Percentiles rank a stretch among this genome's conserved stretches.
These are phyloP conservation scores for Pelargonium nanum DNA, from an alignment of 345 rosid genomes.

Conservation along the genomic window DNA sequence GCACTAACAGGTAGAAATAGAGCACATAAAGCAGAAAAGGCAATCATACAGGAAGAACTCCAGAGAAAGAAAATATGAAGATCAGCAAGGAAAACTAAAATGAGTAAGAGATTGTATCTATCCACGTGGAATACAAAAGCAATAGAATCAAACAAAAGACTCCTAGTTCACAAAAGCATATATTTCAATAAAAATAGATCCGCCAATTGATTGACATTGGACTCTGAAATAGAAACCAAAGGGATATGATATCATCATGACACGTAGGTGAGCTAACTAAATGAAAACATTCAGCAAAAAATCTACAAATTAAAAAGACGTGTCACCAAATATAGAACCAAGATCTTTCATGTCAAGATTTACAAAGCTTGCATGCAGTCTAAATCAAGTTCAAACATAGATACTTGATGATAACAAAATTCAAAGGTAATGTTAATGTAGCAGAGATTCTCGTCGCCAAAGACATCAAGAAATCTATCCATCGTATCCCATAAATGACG, in stretches of 20 bases:
- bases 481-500: neutral
- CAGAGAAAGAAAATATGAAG: neutral
- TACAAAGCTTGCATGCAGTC: neutral
- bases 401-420: neutral
- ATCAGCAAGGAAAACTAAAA: neutral
- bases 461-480: neutral
- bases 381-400: neutral
- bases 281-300: neutral
- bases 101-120: neutral
- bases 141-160: neutral
- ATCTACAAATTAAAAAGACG: neutral
- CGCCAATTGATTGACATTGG: too few species aligned
- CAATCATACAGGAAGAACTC: neutral
- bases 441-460: neutral
- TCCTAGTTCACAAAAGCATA: too few species aligned
- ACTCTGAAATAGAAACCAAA: too few species aligned
- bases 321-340: neutral
- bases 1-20: neutral
- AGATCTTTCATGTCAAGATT: neutral
- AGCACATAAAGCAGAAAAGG: too few species aligned
- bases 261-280: neutral
- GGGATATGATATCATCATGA: neutral
- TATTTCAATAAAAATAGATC: neutral
- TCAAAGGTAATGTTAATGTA: neutral
- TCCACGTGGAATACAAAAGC: neutral